phyloP scores from a whole-genome alignment of 345 rosid genomes.

The Populus simonii region DNA sequence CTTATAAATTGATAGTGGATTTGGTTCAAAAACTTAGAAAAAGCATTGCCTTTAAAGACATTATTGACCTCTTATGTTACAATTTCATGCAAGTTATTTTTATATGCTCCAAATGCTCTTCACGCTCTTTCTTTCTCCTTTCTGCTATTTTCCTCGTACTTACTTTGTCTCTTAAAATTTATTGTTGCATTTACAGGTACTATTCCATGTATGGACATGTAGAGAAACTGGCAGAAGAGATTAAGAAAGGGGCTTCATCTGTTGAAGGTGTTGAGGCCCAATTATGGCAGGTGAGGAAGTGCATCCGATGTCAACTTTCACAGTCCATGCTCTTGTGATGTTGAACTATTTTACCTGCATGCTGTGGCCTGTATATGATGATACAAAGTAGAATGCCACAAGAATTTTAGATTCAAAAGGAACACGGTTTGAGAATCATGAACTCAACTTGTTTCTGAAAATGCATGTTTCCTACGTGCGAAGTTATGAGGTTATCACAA shows the following conservation, averaged over 20 bases:
- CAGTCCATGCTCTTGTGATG: slow-evolving; percentile 1
- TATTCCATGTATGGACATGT: slow-evolving; percentile 98
- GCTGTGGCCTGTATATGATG: not conserved
- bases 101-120: not conserved
- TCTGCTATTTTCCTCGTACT: not conserved
- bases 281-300: slow-evolving; percentile 72
- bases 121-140: not conserved
- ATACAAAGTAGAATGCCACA: not conserved
- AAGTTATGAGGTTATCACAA: not conserved
- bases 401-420: not conserved
- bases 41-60: not conserved
- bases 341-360: not conserved
- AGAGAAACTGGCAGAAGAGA: slow-evolving; percentile 86
- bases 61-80: not conserved
- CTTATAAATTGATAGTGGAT: not conserved
- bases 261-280: slow-evolving; percentile 95
- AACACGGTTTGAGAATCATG: not conserved
- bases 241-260: slow-evolving; percentile 85
- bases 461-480: not conserved
- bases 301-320: not conserved
- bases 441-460: not conserved
- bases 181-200: slow-evolving; percentile 48
- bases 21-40: not conserved
- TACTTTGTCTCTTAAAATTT: slow-evolving; percentile 4
- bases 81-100: not conserved